These are phyloP conservation scores for Suillus sp. DNA, from an alignment of 768 basidiomycete species.

Conservation along the genomic window DNA sequence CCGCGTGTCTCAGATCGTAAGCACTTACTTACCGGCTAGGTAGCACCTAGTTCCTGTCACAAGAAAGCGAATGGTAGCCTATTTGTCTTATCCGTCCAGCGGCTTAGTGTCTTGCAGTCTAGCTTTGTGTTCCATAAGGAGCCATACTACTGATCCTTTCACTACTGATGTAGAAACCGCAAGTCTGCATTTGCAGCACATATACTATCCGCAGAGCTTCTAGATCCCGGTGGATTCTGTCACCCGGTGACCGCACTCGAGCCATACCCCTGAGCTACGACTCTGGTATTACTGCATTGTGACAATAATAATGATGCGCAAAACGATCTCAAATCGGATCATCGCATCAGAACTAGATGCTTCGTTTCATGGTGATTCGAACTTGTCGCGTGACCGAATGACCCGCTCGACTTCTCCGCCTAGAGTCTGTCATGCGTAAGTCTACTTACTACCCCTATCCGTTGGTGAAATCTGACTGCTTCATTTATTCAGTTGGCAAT, in stretches of 20 bases:
- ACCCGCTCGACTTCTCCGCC: background rate
- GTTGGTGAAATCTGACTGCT: background rate
- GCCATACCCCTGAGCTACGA: background rate
- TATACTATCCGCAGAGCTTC: background rate
- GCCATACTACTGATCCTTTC: background rate
- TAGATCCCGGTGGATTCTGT: background rate
- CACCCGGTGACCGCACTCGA: background rate
- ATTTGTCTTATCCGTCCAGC: background rate
- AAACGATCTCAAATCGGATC: background rate
- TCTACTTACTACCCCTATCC: too few species aligned
- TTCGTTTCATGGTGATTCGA: background rate
- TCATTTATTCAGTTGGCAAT: background rate
- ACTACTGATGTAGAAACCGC: background rate
- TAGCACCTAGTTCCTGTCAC: background rate
- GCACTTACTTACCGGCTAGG: background rate
- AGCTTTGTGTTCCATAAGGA: background rate
- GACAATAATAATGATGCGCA: background rate
- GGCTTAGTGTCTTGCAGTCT: background rate
- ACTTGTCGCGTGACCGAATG: background rate
- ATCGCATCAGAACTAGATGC: background rate
- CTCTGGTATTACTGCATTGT: background rate
- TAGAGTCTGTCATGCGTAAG: background rate
- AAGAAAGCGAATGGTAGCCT: background rate
- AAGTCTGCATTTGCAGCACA: background rate
- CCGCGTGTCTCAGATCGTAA: conserved; percentile 23